These are phyloP conservation scores for Dysphania ambrosioides DNA, from an alignment of 148 eudicot genomes.

Conservation along the genomic window DNA sequence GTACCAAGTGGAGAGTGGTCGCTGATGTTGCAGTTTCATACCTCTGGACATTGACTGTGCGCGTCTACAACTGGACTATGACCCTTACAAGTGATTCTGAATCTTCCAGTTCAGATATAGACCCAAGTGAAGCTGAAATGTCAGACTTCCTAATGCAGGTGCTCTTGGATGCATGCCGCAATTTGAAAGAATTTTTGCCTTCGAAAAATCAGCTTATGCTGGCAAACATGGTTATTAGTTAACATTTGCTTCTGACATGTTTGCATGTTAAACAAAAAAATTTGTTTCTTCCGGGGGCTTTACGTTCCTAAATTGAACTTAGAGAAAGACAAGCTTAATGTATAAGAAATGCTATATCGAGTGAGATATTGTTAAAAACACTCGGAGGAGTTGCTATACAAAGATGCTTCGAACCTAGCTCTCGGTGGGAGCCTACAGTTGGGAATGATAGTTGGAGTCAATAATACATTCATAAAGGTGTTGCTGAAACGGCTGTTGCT, in stretches of 20 bases:
- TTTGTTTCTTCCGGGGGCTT: no score
- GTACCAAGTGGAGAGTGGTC: conserved; percentile 40
- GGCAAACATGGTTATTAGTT: conserved; percentile 47
- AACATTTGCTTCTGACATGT: not conserved
- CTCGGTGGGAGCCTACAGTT: no score
- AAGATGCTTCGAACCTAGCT: no score
- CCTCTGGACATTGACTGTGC: conserved; percentile 53
- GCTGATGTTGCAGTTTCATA: conserved; percentile 53
- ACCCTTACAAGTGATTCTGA: conserved; percentile 21
- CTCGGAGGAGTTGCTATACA: no score
- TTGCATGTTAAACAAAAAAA: no score
- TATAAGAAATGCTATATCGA: no score
- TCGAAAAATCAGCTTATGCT: conserved; percentile 64
- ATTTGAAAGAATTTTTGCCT: conserved; percentile 52
- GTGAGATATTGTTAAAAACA: no score
- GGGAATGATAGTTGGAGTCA: no score
- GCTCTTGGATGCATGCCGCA: conserved; percentile 46
- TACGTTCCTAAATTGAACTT: no score
- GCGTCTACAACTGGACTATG: conserved; percentile 50
- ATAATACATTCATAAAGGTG: no score
- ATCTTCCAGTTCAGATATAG: conserved; percentile 36
- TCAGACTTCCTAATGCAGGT: conserved; percentile 43
- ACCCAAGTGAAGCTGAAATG: conserved; percentile 41
- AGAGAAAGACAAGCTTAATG: no score
- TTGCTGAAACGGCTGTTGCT: no score